A percentile compares a stretch with the other conserved stretches of the same genome.
These are phyloP conservation scores for Cercophora samala DNA, from an alignment of 495 filamentous ascomycete genomes.

Conservation along the genomic window DNA sequence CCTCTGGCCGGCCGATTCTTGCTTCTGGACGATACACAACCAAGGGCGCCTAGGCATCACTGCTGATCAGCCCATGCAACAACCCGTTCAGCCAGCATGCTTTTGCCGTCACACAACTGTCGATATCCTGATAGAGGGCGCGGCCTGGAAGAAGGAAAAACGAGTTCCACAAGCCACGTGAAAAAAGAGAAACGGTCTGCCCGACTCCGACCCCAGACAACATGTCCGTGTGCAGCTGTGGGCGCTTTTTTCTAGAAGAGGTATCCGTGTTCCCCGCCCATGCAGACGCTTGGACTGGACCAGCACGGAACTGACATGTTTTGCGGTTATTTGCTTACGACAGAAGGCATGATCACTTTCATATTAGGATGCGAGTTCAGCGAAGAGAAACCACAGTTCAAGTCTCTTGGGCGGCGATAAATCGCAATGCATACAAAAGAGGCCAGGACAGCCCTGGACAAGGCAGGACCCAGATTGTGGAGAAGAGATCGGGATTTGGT, in stretches of 20 bases:
- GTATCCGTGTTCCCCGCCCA: too few species aligned
- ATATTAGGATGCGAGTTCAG: background rate
- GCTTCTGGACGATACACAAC: background rate
- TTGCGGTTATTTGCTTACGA: too few species aligned
- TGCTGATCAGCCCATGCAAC: background rate
- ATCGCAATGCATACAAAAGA: background rate
- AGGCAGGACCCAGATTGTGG: background rate
- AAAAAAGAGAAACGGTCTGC: background rate
- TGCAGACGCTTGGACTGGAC: too few species aligned
- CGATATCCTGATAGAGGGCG: background rate
- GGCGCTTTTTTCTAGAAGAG: too few species aligned
- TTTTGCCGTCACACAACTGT: background rate
- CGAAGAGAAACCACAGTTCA: background rate
- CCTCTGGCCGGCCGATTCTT: background rate
- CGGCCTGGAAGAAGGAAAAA: background rate
- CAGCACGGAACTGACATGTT: too few species aligned
- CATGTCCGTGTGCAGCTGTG: background rate
- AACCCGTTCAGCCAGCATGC: background rate
- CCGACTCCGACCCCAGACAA: background rate
- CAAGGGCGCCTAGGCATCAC: background rate
- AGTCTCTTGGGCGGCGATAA: background rate
- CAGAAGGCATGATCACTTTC: background rate
- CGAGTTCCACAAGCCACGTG: slow-evolving; percentile 17
- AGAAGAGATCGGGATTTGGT: slow-evolving; percentile 8
- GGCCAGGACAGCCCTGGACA: background rate